Base-by-base conservation (phyloP, 768 basidiomycete genomes). In the Leccinellum luteum region DNA sequence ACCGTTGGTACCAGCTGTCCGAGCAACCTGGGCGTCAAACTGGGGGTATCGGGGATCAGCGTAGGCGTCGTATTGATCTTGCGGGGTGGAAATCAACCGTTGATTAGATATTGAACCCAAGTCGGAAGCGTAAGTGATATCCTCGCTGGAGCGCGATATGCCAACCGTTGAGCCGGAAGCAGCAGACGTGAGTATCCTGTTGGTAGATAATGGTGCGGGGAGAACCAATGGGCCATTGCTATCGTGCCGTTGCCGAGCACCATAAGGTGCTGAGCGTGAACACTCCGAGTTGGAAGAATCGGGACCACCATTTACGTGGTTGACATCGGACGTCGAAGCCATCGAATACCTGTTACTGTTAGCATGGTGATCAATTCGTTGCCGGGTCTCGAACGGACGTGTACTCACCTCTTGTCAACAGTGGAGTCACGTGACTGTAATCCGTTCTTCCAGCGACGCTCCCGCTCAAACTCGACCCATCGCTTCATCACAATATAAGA, bases 401-500 rank as follows among this genome's bases (percentile, higher is more conserved):
- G 53, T n/a, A 52, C 84, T 59, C 69, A 90, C 90, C 83, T 78
- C 70, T 71, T 87, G 54, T 90, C 88, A 67, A 81, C 84, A 6
- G 83, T 81, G 23, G 85, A 87, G 67, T 96, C 93, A 59, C 90
- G 82, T 5, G 92, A 94, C 62, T 88, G 85, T 21, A 83, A 83
- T 7, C 93, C 94, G 68, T 73, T 88, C 85, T 87, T 94, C 93
- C 92, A 98, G 60, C 94, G 81, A 63, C 96, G 77, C 63, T 98
- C 97, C 50, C 96, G 80, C 78, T 98, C 97, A 71, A 97, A 98
- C 74, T 98, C 97, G 17, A 86, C 94, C 96, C 96, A 99, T 41
- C 93, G 85, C 80, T 98, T 98, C 97, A 98, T 98, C 34, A 96
- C 90, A 64, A 99, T 98, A 74, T 95, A 87, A 47, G 86, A 83